Base-by-base conservation (phyloP, 192 early-diverging fungal species). In the Radiomyces spectabilis region DNA sequence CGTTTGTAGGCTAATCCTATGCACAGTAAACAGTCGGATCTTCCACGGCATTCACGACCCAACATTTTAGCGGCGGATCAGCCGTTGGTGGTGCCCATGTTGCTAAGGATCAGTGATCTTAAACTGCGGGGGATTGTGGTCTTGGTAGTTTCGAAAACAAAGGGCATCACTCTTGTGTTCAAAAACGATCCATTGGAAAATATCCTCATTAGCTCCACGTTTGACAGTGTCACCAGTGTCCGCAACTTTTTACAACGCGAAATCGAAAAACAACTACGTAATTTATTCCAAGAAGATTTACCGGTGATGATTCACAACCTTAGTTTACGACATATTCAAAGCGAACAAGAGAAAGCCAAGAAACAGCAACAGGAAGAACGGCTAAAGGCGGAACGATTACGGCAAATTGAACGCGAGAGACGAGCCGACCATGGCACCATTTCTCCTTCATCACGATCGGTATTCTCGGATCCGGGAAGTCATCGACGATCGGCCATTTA, bases 131-230 rank as follows among this genome's bases (percentile, higher is more conserved):
- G 95, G 0, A 95, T 98, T 51, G 81, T 95, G 16, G 92, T 93
- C 3, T 75, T 99, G 16, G 95, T 95, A 0, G 91, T 99, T 1
- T 93, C 93, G 56, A 91, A 96, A 67, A 76, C 85, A 42, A 90
- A 88, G 61, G 97, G 97, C 19, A 86, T 97, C 27, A 98, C 95
- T 0, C 75, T 99, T 41, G 93, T 92, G 15, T 98, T 99, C 61
- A 94, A 97, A 61, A 98, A 93, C 61, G 95, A 98, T 56, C 95
- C 97, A 12, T 63, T 99, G 32, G 97, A 97, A 40, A 86, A 84
- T 0, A 89, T 99, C 15, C 82, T 91, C 46, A 93, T 99, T 31
- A 88, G 86, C 51, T 95, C 92, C 15, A 96, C 97, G 0, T 99
- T 99, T 68, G 97, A 99, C 57, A 83, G 88, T 59, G 83, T 97